phyloP scores from a whole-genome alignment of 2,329 filamentous ascomycete species.

The Leptoxyphium fumago region DNA sequence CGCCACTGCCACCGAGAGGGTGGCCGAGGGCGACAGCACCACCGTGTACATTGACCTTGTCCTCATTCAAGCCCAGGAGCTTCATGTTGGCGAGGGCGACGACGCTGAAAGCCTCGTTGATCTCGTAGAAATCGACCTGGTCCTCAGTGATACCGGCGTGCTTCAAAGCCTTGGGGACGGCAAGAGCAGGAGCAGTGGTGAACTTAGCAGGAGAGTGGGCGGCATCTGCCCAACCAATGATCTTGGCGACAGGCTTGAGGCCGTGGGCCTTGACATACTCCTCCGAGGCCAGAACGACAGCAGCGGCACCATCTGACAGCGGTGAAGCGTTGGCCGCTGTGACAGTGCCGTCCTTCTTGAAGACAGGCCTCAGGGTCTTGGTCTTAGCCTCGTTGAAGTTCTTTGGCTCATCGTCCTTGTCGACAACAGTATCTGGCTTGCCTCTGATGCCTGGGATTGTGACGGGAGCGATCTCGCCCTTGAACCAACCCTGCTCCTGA shows the following conservation, averaged over 20 bases:
- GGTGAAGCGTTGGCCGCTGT: constrained; percentile 95
- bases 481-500: constrained; percentile 66
- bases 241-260: constrained; percentile 87
- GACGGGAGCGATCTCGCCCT: constrained; percentile 74
- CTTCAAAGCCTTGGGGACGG: constrained; percentile 93
- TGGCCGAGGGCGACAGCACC: constrained; percentile 93
- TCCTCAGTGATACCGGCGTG: constrained; percentile 71
- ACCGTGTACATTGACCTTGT: constrained; percentile 90
- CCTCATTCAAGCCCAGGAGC: constrained; percentile 60
- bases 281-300: constrained; percentile 86
- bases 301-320: constrained; percentile 86
- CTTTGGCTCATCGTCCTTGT: constrained; percentile 89
- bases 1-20: constrained; percentile 84
- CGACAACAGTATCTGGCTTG: constrained; percentile 69
- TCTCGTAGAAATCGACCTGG: constrained; percentile 86
- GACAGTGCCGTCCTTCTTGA: constrained; percentile 76
- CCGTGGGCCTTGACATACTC: constrained; percentile 83
- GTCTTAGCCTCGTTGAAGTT: constrained; percentile 50
- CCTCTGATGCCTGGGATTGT: constrained; percentile 78
- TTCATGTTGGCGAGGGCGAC: constrained; percentile 95
- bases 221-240: constrained; percentile 92
- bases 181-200: constrained; percentile 82
- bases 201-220: constrained; percentile 86
- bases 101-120: constrained; percentile 98
- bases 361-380: constrained; percentile 48